Conservation (phyloP, 768 basidiomycete species). For the Steccherinum ochraceum region DNA sequence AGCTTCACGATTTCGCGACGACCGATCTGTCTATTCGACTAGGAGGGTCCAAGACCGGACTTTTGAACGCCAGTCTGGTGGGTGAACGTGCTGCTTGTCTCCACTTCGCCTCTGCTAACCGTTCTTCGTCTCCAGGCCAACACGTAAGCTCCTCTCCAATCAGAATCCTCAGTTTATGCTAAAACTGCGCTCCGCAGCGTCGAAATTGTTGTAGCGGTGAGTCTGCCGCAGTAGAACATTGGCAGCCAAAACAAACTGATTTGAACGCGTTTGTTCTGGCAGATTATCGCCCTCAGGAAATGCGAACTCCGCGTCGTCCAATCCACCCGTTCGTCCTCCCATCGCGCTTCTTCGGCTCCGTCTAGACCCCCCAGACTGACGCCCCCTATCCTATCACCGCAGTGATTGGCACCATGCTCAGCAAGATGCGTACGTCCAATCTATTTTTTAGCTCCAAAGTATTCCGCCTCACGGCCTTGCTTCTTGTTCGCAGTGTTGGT, state of each 20-base stretch:
- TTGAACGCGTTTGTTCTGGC: neutral
- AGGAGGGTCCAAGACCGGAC: constrained; percentile 70
- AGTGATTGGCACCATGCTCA: constrained; percentile 82
- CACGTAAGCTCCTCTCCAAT: constrained; percentile 39
- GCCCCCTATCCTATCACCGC: neutral
- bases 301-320: constrained; percentile 81
- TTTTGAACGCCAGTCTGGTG: constrained; percentile 80
- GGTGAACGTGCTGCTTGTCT: constrained; percentile 16
- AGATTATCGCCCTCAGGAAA: constrained; percentile 78
- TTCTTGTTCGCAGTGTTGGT: constrained; percentile 35
- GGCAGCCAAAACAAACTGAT: neutral
- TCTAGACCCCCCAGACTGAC: neutral
- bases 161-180: constrained; percentile 5
- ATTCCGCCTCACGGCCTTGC: neutral
- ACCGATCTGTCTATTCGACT: constrained; percentile 68
- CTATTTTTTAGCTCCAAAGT: neutral
- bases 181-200: constrained; percentile 27
- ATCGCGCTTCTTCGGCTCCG: no score
- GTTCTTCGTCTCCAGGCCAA: constrained; percentile 47
- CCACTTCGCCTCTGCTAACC: constrained; percentile 28
- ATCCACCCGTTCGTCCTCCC: constrained; percentile 54
- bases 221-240: constrained; percentile 22
- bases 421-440: constrained; percentile 52
- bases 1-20: constrained; percentile 77
- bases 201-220: constrained; percentile 65